Evolutionary conservation across 208 protist genomes (phyloP).

Genomic region (Wallacemonas sp.): DNA sequence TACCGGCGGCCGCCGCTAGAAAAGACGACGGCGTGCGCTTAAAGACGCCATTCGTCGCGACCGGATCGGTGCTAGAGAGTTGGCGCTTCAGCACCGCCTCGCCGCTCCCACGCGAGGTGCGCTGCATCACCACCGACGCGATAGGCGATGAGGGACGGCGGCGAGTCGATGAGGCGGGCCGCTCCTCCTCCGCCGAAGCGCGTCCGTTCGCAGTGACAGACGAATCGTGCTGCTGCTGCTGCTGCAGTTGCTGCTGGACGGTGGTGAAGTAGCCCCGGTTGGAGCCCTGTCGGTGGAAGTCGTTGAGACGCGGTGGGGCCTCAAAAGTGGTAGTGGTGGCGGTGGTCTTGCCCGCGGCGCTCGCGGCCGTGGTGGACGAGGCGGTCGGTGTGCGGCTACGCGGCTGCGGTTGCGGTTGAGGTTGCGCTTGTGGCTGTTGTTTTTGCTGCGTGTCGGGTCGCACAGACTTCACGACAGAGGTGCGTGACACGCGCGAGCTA

Average conservation of each 20-base stretch:
- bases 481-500: no score
- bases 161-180: background rate
- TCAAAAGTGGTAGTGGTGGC: slow-evolving; percentile 24
- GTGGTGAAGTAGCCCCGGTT: slow-evolving; percentile 16
- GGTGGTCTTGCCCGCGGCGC: background rate
- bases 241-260: slow-evolving; percentile 13
- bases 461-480: no score
- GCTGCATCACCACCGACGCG: background rate
- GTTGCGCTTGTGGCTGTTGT: no score
- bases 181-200: background rate
- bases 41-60: background rate
- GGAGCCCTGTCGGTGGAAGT: slow-evolving; percentile 37
- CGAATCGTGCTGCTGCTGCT: no score
- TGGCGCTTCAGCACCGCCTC: background rate
- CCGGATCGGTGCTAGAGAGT: slow-evolving; percentile 1
- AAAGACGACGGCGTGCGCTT: slow-evolving; percentile 11
- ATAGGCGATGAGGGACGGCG: slow-evolving; percentile 5
- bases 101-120: background rate
- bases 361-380: background rate
- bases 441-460: no score
- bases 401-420: background rate
- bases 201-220: background rate
- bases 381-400: slow-evolving; percentile 4
- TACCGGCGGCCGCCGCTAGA: slow-evolving; percentile 4
- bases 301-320: slow-evolving; percentile 31